A percentile compares a stretch with the other conserved stretches of the same genome.
phyloP scores from a whole-genome alignment of 1,284 basidiomycete species.

The Microbotryum intermedium region DNA sequence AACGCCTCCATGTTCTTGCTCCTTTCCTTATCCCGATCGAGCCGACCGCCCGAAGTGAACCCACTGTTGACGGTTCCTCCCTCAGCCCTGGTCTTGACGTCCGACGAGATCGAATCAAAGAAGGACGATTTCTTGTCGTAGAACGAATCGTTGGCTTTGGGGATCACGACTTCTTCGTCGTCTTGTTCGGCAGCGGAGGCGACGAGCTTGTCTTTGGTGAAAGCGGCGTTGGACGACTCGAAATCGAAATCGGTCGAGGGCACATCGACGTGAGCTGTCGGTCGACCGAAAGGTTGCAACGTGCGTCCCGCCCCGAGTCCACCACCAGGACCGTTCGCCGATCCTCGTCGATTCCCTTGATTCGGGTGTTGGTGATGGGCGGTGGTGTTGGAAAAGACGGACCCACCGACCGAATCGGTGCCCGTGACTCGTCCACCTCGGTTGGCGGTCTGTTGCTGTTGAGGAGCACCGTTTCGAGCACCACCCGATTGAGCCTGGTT shows the following conservation, averaged over 20 bases:
- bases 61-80: conserved; percentile 17
- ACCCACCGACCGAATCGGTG: background rate
- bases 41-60: conserved; percentile 11
- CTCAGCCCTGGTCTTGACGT: conserved; percentile 27
- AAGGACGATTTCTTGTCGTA: conserved; percentile 34
- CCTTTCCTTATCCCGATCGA: conserved; percentile 32
- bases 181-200: conserved; percentile 11
- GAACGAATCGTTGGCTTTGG: conserved; percentile 14
- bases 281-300: conserved; percentile 1
- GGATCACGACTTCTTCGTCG: conserved; percentile 25
- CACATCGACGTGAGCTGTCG: conserved; percentile 2
- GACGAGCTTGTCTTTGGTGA: conserved; percentile 24
- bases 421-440: background rate
- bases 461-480: background rate
- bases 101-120: conserved; percentile 36
- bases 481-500: background rate
- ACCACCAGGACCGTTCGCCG: too few relatives aligned
- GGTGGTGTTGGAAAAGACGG: conserved; percentile 4
- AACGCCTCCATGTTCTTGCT: conserved; percentile 34
- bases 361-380: background rate
- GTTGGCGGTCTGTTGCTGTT: background rate
- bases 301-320: background rate
- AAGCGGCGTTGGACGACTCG: conserved; percentile 32
- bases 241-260: conserved; percentile 35
- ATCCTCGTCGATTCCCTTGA: background rate